Conservation (phyloP, 768 basidiomycete genomes). For the Trichaptum fuscoviolaceum region DNA sequence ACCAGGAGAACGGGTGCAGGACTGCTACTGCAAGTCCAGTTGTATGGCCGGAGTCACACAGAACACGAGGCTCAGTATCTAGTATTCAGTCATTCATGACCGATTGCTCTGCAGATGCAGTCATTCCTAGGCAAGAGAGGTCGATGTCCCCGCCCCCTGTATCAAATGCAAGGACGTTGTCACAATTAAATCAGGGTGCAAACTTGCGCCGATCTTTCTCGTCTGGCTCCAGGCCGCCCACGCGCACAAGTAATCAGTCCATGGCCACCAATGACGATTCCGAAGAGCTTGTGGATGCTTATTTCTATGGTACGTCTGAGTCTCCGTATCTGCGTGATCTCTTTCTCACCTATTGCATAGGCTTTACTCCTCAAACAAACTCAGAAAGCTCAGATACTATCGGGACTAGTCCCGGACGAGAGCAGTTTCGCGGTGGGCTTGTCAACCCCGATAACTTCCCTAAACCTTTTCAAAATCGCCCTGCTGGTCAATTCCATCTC, state of each 20-base stretch:
- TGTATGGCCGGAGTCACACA: neutral
- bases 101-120: constrained; percentile 51
- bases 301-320: constrained; percentile 32
- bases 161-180: constrained; percentile 2
- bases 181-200: neutral
- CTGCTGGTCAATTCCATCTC: constrained; percentile 23
- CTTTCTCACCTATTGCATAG: neutral
- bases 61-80: constrained; percentile 37
- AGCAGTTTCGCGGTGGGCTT: constrained; percentile 15
- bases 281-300: constrained; percentile 38
- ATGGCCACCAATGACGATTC: constrained; percentile 8
- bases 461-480: constrained; percentile 25
- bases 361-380: neutral
- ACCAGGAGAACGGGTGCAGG: neutral
- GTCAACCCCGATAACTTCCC: constrained; percentile 25
- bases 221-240: neutral
- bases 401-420: neutral
- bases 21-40: neutral
- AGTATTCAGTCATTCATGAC: constrained; percentile 57
- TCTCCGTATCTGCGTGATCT: constrained; percentile 10
- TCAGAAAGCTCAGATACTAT: neutral
- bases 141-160: constrained; percentile 14
- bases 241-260: neutral
- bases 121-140: constrained; percentile 36
- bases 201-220: constrained; percentile 2